These are phyloP conservation scores for Rhizophora apiculata DNA, from an alignment of 345 rosid genomes.

Conservation along the genomic window DNA sequence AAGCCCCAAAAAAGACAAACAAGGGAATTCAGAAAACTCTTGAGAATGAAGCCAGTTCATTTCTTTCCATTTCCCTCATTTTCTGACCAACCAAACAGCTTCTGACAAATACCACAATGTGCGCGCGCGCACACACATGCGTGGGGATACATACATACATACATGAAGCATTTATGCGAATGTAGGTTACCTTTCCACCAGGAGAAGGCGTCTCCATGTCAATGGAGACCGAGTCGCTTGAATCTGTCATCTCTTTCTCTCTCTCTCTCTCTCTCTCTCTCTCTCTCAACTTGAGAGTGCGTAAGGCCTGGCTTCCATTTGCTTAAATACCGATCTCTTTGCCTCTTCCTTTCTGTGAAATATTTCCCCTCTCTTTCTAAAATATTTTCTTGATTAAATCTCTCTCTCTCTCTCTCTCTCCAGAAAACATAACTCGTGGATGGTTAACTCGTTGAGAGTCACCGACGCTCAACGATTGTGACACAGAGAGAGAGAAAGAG, in stretches of 20 bases:
- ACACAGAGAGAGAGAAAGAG: background rate
- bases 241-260: constrained; percentile 50
- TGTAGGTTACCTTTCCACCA: constrained; percentile 65
- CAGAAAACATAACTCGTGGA: background rate
- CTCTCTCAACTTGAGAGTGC: constrained; percentile 11
- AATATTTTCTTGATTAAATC: background rate
- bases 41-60: background rate
- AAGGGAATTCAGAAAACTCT: too few relatives aligned
- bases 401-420: background rate
- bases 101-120: background rate
- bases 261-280: background rate
- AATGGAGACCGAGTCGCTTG: constrained; percentile 54
- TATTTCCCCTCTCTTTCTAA: background rate
- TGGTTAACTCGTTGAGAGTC: constrained; percentile 49
- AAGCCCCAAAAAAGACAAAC: too few relatives aligned
- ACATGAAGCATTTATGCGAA: background rate
- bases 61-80: constrained; percentile 23
- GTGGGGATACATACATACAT: constrained; percentile 4
- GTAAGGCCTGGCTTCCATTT: constrained; percentile 13
- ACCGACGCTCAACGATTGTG: constrained; percentile 65
- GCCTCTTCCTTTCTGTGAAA: constrained; percentile 17
- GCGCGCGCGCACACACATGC: too few relatives aligned
- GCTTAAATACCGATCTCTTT: constrained; percentile 20
- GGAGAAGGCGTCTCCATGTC: constrained; percentile 76
- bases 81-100: constrained; percentile 32